phyloP scores from a whole-genome alignment of 2,329 filamentous ascomycete genomes.

The Kalmusia sp. region DNA sequence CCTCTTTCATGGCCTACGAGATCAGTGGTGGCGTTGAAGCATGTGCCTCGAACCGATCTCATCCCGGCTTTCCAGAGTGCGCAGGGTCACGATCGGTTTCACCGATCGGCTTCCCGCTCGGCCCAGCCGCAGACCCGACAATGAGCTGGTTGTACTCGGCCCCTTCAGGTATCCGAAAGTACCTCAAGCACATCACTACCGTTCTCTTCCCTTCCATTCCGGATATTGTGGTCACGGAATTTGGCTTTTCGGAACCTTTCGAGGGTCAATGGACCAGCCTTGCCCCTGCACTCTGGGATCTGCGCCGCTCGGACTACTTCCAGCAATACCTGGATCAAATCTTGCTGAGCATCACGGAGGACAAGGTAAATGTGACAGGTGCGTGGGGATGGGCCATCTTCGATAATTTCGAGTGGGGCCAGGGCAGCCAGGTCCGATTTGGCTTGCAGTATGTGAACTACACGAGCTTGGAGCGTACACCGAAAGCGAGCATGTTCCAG shows the following conservation, averaged over 20 bases:
- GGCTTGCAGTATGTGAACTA: constrained; percentile 55
- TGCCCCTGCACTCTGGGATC: constrained; percentile 48
- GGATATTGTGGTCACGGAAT: constrained; percentile 51
- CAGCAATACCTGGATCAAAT: constrained; percentile 53
- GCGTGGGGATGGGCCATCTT: constrained; percentile 52
- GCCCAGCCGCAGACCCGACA: constrained; percentile 51
- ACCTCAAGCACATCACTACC: constrained; percentile 52
- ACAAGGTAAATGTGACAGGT: constrained; percentile 49
- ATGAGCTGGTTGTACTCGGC: constrained; percentile 53
- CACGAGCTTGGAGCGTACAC: constrained; percentile 47
- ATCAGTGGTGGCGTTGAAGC: constrained; percentile 44
- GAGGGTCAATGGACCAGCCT: constrained; percentile 40
- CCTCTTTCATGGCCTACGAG: constrained; percentile 39
- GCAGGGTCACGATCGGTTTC: constrained; percentile 41
- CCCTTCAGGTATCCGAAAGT: constrained; percentile 49
- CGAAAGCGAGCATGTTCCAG: constrained; percentile 53
- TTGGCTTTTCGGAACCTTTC: constrained; percentile 53
- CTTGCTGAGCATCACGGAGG: constrained; percentile 44
- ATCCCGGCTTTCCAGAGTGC: constrained; percentile 52
- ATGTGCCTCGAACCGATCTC: constrained; percentile 50
- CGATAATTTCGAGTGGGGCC: constrained; percentile 53
- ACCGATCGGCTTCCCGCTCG: constrained; percentile 54
- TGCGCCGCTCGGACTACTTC: constrained; percentile 51
- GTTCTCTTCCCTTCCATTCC: constrained; percentile 52
- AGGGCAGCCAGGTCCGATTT: constrained; percentile 47